Evolutionary conservation across 371 early-diverging fungal genomes (phyloP).

Genomic region (Mortierella sp.): DNA sequence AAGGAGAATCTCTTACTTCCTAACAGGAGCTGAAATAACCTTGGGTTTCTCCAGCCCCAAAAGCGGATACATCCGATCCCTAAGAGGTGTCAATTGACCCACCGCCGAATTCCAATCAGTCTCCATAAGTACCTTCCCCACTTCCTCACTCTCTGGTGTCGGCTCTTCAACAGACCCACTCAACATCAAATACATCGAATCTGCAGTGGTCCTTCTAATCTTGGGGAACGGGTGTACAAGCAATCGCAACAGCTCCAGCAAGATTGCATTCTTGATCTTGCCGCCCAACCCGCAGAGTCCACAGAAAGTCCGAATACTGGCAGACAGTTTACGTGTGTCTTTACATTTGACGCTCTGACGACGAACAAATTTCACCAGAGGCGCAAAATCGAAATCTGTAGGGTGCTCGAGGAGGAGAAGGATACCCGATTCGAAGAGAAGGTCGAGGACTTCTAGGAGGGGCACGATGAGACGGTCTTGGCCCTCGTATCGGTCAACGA

Average conservation of each 20-base stretch:
- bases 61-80: conserved; percentile 49
- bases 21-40: not conserved
- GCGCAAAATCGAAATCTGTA: conserved; percentile 56
- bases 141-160: conserved; percentile 42
- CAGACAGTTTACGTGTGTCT: conserved; percentile 46
- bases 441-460: conserved; percentile 75
- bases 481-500: conserved; percentile 63
- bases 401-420: conserved; percentile 56
- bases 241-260: conserved; percentile 40
- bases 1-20: not conserved
- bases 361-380: conserved; percentile 51
- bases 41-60: conserved; percentile 50
- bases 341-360: conserved; percentile 51
- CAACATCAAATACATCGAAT: conserved; percentile 58
- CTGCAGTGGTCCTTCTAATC: conserved; percentile 53
- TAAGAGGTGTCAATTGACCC: conserved; percentile 22
- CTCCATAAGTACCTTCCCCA: conserved; percentile 36
- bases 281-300: conserved; percentile 48
- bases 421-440: conserved; percentile 73
- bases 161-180: conserved; percentile 42
- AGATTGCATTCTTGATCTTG: conserved; percentile 49
- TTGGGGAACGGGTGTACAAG: conserved; percentile 58
- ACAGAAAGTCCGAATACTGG: conserved; percentile 38
- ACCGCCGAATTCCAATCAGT: conserved; percentile 52
- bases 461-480: conserved; percentile 79